These are phyloP conservation scores for Austroboletus eburneus DNA, from an alignment of 768 basidiomycete species.

Conservation along the genomic window DNA sequence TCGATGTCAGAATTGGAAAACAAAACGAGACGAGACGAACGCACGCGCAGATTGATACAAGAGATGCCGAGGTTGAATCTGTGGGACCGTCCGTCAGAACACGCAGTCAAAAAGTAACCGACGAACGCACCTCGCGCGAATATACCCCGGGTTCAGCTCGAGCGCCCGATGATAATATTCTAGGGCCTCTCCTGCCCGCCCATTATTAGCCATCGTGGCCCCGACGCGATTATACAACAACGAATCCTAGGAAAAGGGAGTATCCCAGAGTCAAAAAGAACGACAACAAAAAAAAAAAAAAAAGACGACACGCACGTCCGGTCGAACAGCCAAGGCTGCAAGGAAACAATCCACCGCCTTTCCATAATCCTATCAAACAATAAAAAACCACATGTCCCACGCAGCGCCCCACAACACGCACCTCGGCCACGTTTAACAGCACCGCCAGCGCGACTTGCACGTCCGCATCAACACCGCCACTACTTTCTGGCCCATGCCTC, in stretches of 20 bases:
- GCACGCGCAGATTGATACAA: constrained; percentile 78
- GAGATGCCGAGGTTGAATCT: constrained; percentile 95
- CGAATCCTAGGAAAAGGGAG: constrained; percentile 62
- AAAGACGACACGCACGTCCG: constrained; percentile 55
- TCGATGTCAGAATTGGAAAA: no score
- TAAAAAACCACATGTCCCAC: constrained; percentile 49
- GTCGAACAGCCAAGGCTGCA: constrained; percentile 81
- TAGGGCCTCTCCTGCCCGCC: constrained; percentile 74
- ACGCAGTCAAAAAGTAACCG: background rate
- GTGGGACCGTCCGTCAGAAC: background rate
- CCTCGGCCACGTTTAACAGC: constrained; percentile 88
- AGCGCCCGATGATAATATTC: constrained; percentile 84
- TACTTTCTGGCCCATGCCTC: constrained; percentile 36
- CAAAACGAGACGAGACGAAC: constrained; percentile 15
- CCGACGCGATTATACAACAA: constrained; percentile 90
- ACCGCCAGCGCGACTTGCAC: constrained; percentile 94
- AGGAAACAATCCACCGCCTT: constrained; percentile 95
- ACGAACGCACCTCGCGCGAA: constrained; percentile 68
- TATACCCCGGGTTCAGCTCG: constrained; percentile 84
- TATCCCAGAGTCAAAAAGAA: background rate
- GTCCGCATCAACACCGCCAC: constrained; percentile 78
- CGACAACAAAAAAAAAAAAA: background rate
- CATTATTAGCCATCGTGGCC: constrained; percentile 90
- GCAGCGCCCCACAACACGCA: constrained; percentile 26
- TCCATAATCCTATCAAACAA: constrained; percentile 62